Evolutionary conservation across 257 asterid genomes (phyloP), one percentile per base, ranked within the genome.

Genomic region (Solanum acaule): DNA sequence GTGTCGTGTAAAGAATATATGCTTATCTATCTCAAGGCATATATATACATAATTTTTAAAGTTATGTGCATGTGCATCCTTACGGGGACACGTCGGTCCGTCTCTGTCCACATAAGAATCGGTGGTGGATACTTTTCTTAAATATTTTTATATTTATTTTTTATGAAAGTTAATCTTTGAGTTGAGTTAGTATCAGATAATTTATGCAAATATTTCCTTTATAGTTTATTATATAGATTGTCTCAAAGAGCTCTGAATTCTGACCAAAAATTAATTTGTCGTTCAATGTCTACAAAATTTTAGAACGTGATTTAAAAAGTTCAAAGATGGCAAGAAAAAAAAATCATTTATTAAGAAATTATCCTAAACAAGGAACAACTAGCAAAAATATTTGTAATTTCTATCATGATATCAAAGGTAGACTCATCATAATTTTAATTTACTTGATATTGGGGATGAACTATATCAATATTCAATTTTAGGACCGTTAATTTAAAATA

Each of bases 11-110:
- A 34, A 34, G 35, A 34, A 34, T 34, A 34, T 34, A 34, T 34
- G 35, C 0, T 33, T 33, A 33, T 33, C 35, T 33, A 33, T 33
- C 35, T 34, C 35, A 34, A 34, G 0, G 1, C 35, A 34, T 34
- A 34, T 0, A 34, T 42, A 11, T 42, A 42, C 4, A 42, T 42
- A 42, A 42, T 42, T 42, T 42, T 52, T 16, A 1, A 56, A 56
- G 11, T 56, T 6, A 18, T 29, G 31, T 29, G 6, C 63, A 52
- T 52, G 3, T 52, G 8, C 3, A 52, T 0, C 2, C 63, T 18
- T 18, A 6, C 10, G 4, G 23, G 23, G 9, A 52, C n/a, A 52
- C 10, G 2, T 56, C 1, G 0, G 0, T 18, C 65, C 0, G 65
- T 22, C n/a, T 56, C 10, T 18, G n/a, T 49, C 65, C 31, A n/a